These are phyloP conservation scores for Pharnaceum exiguum DNA, from an alignment of 148 eudicot genomes.

Conservation along the genomic window DNA sequence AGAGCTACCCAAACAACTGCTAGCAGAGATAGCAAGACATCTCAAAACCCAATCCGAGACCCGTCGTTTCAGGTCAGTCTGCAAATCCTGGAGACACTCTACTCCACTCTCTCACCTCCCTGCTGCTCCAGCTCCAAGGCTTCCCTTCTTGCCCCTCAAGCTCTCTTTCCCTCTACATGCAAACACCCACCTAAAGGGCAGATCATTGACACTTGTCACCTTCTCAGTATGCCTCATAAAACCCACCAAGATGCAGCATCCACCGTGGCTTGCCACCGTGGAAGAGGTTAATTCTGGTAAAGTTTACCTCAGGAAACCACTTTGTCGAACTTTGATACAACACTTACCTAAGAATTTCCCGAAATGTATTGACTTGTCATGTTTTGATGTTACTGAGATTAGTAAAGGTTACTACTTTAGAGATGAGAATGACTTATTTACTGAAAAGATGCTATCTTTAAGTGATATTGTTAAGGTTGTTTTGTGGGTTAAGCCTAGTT, in stretches of 20 bases:
- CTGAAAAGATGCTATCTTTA: neutral
- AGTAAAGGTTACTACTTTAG: conserved; percentile 5
- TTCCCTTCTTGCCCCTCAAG: neutral
- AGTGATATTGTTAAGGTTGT: neutral
- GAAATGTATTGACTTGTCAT: neutral
- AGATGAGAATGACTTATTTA: neutral
- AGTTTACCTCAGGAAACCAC: conserved; percentile 7
- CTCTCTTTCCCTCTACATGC: neutral
- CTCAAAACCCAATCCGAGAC: neutral
- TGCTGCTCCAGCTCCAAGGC: neutral
- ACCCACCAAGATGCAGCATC: neutral
- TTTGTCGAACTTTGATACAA: neutral
- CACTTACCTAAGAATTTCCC: neutral
- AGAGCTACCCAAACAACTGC: conserved; percentile 1
- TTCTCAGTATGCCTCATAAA: conserved; percentile 1
- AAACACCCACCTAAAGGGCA: too few species aligned
- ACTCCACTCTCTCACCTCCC: neutral
- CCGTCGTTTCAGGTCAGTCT: neutral
- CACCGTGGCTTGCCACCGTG: conserved; percentile 10
- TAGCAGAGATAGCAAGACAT: neutral
- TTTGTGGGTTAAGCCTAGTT: neutral
- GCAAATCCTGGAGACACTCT: neutral
- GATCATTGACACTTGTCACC: too few species aligned
- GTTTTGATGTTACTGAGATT: neutral
- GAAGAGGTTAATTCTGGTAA: conserved; percentile 13